Conservation (phyloP, 1,139 yeast species). For the Hyphopichia wangnamkhiaoensis region DNA sequence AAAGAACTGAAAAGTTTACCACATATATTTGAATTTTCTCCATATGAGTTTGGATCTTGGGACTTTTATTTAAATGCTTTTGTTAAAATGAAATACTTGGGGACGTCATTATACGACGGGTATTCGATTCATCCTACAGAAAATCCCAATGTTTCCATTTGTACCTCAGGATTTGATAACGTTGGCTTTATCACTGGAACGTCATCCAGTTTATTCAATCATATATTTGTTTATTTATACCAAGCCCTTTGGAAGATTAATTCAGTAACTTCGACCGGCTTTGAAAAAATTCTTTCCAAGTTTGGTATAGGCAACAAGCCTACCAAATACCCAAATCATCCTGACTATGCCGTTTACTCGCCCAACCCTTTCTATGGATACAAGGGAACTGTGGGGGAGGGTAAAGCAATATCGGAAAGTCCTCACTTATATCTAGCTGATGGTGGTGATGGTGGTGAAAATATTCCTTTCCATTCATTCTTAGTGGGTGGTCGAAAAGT, state of each 20-base stretch:
- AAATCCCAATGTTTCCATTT: constrained; percentile 29
- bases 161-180: constrained; percentile 65
- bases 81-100: constrained; percentile 53
- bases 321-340: constrained; percentile 32
- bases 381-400: constrained; percentile 7
- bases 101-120: constrained; percentile 46
- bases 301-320: constrained; percentile 28
- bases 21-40: constrained; percentile 55
- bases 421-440: constrained; percentile 37
- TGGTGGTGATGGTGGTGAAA: constrained; percentile 50
- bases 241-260: constrained; percentile 39
- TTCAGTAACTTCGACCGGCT: constrained; percentile 39
- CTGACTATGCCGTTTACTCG: constrained; percentile 69
- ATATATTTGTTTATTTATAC: constrained; percentile 50
- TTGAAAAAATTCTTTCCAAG: constrained; percentile 40
- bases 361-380: constrained; percentile 74
- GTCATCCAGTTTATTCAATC: constrained; percentile 70
- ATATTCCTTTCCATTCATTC: constrained; percentile 43
- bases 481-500: constrained; percentile 28
- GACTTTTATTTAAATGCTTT: constrained; percentile 53
- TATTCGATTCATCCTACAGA: constrained; percentile 17
- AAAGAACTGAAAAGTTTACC: constrained; percentile 24
- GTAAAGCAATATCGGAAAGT: constrained; percentile 13
- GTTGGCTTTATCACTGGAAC: constrained; percentile 75
- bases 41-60: constrained; percentile 75